phyloP scores from a whole-genome alignment of 1,284 basidiomycete species.

The Apiotrichum akiyoshidainum region DNA sequence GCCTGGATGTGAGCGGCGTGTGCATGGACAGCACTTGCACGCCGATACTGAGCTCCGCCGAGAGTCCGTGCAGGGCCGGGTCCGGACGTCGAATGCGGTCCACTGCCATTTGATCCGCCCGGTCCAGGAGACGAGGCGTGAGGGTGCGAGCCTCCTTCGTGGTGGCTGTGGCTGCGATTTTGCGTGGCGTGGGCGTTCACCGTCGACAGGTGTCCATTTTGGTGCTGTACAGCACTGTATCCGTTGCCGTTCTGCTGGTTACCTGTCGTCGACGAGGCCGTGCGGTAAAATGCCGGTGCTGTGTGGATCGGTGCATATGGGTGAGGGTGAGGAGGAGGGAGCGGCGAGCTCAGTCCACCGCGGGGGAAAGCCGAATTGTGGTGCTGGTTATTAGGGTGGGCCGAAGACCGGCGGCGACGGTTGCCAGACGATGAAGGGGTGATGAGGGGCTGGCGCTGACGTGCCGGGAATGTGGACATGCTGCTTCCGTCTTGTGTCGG shows the following conservation, averaged over 20 bases:
- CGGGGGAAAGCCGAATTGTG: background rate
- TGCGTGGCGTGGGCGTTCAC: background rate
- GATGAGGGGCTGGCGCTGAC: background rate
- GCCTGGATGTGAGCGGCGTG: background rate
- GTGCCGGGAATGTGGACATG: background rate
- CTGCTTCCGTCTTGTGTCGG: background rate
- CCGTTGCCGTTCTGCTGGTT: background rate
- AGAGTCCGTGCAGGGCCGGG: slow-evolving; percentile 1
- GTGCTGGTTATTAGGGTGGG: background rate
- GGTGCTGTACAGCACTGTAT: background rate
- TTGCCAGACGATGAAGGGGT: background rate
- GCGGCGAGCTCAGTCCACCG: background rate
- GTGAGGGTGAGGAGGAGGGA: slow-evolving; percentile 3
- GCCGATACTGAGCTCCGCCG: background rate
- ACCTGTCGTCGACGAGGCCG: background rate
- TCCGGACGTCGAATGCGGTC: background rate
- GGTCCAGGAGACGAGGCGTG: background rate
- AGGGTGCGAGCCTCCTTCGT: slow-evolving; percentile 1
- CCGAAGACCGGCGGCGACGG: background rate
- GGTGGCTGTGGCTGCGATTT: slow-evolving; percentile 3
- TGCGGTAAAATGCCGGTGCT: slow-evolving; percentile 1
- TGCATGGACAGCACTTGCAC: background rate
- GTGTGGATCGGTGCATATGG: slow-evolving; percentile 4
- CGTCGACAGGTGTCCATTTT: background rate
- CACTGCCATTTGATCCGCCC: background rate